Evolutionary conservation across 495 filamentous ascomycete species (phyloP), one percentile per base, ranked within the genome.

Genomic region (Niebla homalea): DNA sequence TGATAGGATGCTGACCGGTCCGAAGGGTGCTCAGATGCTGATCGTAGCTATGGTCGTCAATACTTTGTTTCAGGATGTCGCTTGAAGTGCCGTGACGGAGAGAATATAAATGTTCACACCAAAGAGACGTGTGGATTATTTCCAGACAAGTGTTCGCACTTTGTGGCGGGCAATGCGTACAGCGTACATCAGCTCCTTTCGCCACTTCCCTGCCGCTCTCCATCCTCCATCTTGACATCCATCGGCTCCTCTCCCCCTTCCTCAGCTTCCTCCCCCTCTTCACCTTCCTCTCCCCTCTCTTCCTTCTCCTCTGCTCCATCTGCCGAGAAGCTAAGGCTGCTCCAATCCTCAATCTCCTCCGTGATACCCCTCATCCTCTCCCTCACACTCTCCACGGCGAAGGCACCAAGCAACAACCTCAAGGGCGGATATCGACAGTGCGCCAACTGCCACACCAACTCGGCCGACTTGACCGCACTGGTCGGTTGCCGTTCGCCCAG

Each of bases 301-400:
- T 53, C 25, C 36, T 37, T 46, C 29, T 21, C 20, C 21, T 25
- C 14, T 50, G 23, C 39, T 14, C 18, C 57, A 46, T 61, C 64
- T 35, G 59, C 57, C 18, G 63, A 66, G 48, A 76, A 76, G 62
- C 85, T 87, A 10, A 92, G 65, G 62, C 86, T 78, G 55, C 86
- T 87, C 86, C 86, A 92, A 63, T 92, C 86, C 67, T 92, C 86
- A 58, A 93, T 80, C 72, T 98, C 92, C 65, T 98, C 92, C 38
- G 87, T 97, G 36, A 94, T 83, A 52, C 82, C 87, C 56, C 88
- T 74, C 54, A 98, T 60, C 25, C 90, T 72, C 67, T 98, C 92
- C 20, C 92, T 71, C 50, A 96, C 88, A 60, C 87, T 94, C 67
- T 98, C 90, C 29, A 97, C 88, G 0, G 92, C 92, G 67, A 93